A percentile compares a stretch with the other conserved stretches of the same genome.
Evolutionary conservation across 352 stramenopile genomes (phyloP).

Genomic region (Phytophthora cactorum): DNA sequence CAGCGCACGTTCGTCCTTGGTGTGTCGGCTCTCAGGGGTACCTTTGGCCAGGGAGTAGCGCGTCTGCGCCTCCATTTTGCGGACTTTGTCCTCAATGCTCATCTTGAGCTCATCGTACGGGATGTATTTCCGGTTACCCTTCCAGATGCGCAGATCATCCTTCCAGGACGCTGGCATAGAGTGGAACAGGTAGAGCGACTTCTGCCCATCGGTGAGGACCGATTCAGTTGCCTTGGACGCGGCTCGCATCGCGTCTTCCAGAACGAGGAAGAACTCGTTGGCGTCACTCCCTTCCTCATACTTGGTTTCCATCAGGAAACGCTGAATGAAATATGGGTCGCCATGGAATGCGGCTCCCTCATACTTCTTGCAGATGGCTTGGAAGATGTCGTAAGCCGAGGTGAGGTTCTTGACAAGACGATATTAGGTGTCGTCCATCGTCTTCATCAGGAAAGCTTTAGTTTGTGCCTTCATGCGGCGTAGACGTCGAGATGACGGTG

Average conservation of each 20-base stretch:
- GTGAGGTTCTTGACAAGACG: constrained; percentile 17
- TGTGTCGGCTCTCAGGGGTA: not conserved
- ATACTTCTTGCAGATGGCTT: constrained; percentile 7
- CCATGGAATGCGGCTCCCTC: not conserved
- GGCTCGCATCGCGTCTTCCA: constrained; percentile 5
- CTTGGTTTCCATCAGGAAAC: not conserved
- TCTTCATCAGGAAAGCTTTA: constrained; percentile 4
- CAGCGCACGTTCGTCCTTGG: not conserved
- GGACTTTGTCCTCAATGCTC: not conserved
- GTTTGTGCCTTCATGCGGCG: constrained; percentile 17
- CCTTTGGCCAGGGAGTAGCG: not conserved
- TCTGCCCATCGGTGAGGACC: constrained; percentile 6
- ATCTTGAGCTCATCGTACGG: not conserved
- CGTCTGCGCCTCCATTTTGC: not conserved
- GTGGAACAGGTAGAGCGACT: constrained; percentile 9
- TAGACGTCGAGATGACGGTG: not conserved
- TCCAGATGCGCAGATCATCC: constrained; percentile 3
- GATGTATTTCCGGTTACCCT: not conserved
- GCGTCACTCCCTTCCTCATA: constrained; percentile 5
- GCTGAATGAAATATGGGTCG: constrained; percentile 9
- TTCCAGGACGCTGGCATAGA: constrained; percentile 1
- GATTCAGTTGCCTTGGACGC: constrained; percentile 13
- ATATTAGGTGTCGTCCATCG: constrained; percentile 17
- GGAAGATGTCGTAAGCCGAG: constrained; percentile 13
- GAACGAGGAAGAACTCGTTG: constrained; percentile 2